Base-by-base conservation (phyloP, 225 moss, liverwort and hornwort species). In the Climacium dendroides region DNA sequence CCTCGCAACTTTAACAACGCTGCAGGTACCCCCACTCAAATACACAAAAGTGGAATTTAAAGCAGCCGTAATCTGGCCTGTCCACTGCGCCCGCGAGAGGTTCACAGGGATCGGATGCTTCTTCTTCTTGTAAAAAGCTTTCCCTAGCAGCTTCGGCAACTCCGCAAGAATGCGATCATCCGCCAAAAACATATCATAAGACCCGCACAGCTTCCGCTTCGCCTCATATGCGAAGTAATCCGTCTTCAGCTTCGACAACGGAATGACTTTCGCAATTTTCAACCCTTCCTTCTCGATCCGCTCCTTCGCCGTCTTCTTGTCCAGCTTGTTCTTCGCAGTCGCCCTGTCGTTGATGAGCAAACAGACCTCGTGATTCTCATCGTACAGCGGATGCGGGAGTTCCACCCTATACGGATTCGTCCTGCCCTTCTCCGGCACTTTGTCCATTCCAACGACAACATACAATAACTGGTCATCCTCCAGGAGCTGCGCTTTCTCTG, bases 121-220 rank as follows among this genome's bases (percentile, higher is more conserved):
- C 83, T 98, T 98, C 91, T 96, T 98, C 92, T 92, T 96, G 86
- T 89, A 98, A 65, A 98, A 98, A 6, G 75, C 66, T 90, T 96
- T 98, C 15, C 96, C 97, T 10, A 98, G 89, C 83, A 94, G 87
- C 94, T 94, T 96, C 30, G 96, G 96, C 66, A 98, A 85, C 81
- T 90, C 90, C 6, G 90, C 81, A 3, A 95, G 92, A 87, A 98
- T 94, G n/a, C 96, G 91, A 78, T 98, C 97, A 28, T 98, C 97
- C 19, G 94, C 94, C 54, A 98, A 75, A 76, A 98, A 98, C 53
- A 98, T 43, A n/a, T 96, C 96, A 63, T 95, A 97, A 1, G 96
- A 96, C 50, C 96, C 98, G 35, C 97, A 97, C 3, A 98, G 89
- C 87, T 97, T 98, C 89, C 96, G 93, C 92, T 95, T 97, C 35